Evolutionary conservation across 2,329 filamentous ascomycete genomes (phyloP).

Genomic region (Colletotrichum ledebouriae): DNA sequence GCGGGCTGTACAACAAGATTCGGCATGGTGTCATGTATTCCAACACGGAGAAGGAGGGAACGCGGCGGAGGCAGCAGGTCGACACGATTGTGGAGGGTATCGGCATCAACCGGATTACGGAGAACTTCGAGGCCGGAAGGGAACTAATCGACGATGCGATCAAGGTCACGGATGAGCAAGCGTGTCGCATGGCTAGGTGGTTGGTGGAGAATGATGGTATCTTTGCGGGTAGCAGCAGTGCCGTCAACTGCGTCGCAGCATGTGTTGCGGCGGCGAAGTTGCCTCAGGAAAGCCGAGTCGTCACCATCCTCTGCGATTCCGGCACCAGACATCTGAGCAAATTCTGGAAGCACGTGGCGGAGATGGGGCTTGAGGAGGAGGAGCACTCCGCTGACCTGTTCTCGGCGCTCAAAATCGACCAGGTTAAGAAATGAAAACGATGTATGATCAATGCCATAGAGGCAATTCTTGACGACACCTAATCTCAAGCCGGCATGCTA

Average conservation of each 20-base stretch:
- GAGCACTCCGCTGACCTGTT: slow-evolving; percentile 63
- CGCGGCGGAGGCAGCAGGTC: slow-evolving; percentile 88
- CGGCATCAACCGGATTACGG: slow-evolving; percentile 93
- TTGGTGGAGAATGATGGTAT: slow-evolving; percentile 95
- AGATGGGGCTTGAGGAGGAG: slow-evolving; percentile 75
- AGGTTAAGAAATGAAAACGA: slow-evolving; percentile 22
- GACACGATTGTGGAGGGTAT: slow-evolving; percentile 97
- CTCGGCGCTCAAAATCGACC: slow-evolving; percentile 60
- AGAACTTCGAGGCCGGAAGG: slow-evolving; percentile 90
- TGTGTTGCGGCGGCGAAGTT: slow-evolving; percentile 76
- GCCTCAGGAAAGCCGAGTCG: slow-evolving; percentile 73
- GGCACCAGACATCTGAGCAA: slow-evolving; percentile 87
- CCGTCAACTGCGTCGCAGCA: slow-evolving; percentile 94
- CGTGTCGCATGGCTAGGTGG: slow-evolving; percentile 94
- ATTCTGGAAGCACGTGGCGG: slow-evolving; percentile 82
- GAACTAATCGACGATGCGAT: slow-evolving; percentile 92
- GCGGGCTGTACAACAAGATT: slow-evolving; percentile 91
- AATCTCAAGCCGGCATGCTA: slow-evolving; percentile 2
- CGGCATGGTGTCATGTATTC: slow-evolving; percentile 97
- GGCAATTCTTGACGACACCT: slow-evolving; percentile 13
- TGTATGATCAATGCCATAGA: slow-evolving; percentile 15
- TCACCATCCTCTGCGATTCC: slow-evolving; percentile 89
- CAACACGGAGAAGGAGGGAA: slow-evolving; percentile 88
- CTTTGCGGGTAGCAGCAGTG: slow-evolving; percentile 93
- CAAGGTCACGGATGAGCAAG: slow-evolving; percentile 88